Evolutionary conservation across 2,329 filamentous ascomycete genomes (phyloP), one percentile per base, ranked within the genome.

Genomic region (Tolypocladium nubicola): DNA sequence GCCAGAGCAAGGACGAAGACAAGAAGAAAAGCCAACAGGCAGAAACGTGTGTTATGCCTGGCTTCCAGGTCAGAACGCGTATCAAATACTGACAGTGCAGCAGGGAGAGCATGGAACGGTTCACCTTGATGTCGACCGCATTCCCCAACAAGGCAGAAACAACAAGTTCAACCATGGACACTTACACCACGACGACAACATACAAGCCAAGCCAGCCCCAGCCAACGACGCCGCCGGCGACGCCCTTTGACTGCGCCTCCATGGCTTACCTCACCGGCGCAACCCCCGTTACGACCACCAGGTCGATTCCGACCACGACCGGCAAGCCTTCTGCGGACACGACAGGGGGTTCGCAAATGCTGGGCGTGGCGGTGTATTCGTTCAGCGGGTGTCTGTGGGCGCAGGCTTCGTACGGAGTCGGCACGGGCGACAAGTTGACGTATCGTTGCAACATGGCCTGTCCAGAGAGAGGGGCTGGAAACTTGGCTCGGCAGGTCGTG

Each of bases 351-450:
- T 38, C 49, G 2, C 33, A 39, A 4, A 26, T 61, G 47, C 30
- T 59, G 41, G 57, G 54, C 13, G 38, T 59, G 43, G 57, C 54
- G 11, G 50, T 61, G 26, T 62, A 60, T 47, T 57, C 55, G 3
- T 23, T 58, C 10, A 35, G 47, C 14, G 59, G 59, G 4, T 63
- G 61, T 39, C 39, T 63, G 14, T 58, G 60, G 58, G 35, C 60
- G 4, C 54, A 57, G 19, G 52, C 54, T 14, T 49, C 57, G 9
- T 61, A 58, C 45, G 55, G 52, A 19, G 14, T 45, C 16, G 52
- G 43, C 21, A n/a, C 5, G 0, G 54, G 39, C 10, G 53, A 57
- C 6, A 30, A 45, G 14, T 2, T 56, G 37, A 16, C 38, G 4
- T 56, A 55, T 35, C 41, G 49, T 19, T 63, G 61, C 49, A 52